These are phyloP conservation scores for Urochloa ruziziensis DNA, from an alignment of 176 grass and related monocot species.

Conservation along the genomic window DNA sequence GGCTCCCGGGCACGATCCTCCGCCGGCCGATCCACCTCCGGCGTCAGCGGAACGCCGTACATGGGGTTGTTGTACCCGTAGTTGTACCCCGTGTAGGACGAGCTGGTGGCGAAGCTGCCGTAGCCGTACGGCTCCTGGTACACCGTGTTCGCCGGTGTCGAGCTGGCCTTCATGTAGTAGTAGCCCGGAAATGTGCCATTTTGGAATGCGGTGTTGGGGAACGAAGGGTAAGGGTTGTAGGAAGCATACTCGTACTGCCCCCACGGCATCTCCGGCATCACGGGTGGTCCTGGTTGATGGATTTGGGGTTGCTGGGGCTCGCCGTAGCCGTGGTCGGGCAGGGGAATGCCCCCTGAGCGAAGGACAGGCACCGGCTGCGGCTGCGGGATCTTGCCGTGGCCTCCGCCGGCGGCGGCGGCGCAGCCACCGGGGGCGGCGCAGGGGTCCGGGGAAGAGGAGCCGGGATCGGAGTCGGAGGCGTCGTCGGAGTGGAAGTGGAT, in stretches of 20 bases:
- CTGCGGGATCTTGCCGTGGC: slow-evolving; percentile 17
- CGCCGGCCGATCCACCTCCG: slow-evolving; percentile 12
- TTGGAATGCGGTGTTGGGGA: slow-evolving; percentile 28
- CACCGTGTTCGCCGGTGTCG: slow-evolving; percentile 54
- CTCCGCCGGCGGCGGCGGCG: not conserved
- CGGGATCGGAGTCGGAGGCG: slow-evolving; percentile 26
- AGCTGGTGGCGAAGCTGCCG: slow-evolving; percentile 35
- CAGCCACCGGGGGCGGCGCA: slow-evolving; percentile 24
- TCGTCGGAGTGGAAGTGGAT: slow-evolving; percentile 51
- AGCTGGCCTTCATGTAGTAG: slow-evolving; percentile 71
- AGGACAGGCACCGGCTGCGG: not conserved
- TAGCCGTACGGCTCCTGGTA: slow-evolving; percentile 73
- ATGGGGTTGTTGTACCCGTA: slow-evolving; percentile 54
- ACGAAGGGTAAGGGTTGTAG: slow-evolving; percentile 27
- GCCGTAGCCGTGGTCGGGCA: not conserved
- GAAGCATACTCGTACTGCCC: slow-evolving; percentile 42
- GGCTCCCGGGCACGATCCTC: not conserved
- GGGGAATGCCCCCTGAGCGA: not conserved
- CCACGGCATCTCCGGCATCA: slow-evolving; percentile 27
- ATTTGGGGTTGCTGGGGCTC: slow-evolving; percentile 24
- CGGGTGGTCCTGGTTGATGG: not conserved
- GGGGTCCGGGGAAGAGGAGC: slow-evolving; percentile 4
- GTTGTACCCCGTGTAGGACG: slow-evolving; percentile 46
- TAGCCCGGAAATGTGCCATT: slow-evolving; percentile 37
- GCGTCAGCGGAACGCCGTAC: slow-evolving; percentile 32